Percentiles rank a stretch among this genome's conserved stretches.
Conservation (phyloP, 2,329 filamentous ascomycete species). For the Aspergillus carbonarius region DNA sequence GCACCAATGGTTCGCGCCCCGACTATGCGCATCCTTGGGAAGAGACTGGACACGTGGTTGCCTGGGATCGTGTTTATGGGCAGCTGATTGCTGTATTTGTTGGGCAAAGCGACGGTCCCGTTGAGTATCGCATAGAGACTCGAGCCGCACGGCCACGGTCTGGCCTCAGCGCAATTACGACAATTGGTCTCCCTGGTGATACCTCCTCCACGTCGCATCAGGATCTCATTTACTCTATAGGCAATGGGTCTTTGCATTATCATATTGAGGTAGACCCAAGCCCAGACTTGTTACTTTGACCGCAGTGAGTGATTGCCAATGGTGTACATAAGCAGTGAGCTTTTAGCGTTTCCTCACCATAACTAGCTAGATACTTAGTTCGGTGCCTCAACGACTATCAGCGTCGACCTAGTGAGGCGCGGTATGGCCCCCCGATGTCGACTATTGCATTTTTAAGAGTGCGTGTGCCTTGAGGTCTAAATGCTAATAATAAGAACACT, state of each 20-base stretch:
- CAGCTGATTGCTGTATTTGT: constrained; percentile 33
- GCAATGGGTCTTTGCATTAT: constrained; percentile 14
- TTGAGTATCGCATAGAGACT: not conserved
- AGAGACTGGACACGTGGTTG: constrained; percentile 37
- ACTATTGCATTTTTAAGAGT: not conserved
- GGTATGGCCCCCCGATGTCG: not conserved
- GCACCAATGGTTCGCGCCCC: not conserved
- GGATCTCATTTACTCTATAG: not conserved
- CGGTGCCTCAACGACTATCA: not conserved
- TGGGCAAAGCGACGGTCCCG: constrained; percentile 19
- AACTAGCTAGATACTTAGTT: not conserved
- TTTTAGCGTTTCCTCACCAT: not conserved
- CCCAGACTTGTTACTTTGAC: constrained; percentile 17
- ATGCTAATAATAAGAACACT: not conserved
- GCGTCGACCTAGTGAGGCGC: too few relatives aligned
- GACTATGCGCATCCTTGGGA: constrained; percentile 24
- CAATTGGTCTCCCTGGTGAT: constrained; percentile 6
- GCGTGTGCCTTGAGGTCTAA: not conserved
- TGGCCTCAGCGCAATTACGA: constrained; percentile 12
- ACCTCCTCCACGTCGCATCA: not conserved
- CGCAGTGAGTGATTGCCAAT: not conserved
- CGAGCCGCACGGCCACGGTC: not conserved
- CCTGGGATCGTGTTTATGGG: constrained; percentile 34
- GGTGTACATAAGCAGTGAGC: not conserved
- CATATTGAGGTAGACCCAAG: constrained; percentile 30